A percentile compares a stretch with the other conserved stretches of the same genome.
phyloP scores from a whole-genome alignment of 2,329 filamentous ascomycete species.

The Tolypocladium album region DNA sequence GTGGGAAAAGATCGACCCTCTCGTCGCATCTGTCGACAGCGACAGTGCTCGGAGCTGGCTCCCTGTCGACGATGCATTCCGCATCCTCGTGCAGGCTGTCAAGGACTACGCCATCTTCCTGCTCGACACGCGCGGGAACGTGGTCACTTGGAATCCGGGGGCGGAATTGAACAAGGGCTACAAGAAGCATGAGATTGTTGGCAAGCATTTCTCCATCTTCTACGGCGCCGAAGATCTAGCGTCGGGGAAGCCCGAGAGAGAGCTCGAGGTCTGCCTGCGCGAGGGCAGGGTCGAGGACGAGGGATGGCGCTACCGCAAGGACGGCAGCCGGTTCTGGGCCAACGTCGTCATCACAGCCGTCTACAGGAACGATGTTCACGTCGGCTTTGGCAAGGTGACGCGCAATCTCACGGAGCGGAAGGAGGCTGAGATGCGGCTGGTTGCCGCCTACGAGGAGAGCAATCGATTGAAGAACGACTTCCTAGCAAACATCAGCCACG shows the following conservation, averaged over 20 bases:
- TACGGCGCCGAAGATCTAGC: constrained; percentile 40
- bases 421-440: constrained; percentile 41
- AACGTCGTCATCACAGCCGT: constrained; percentile 49
- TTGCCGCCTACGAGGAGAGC: constrained; percentile 49
- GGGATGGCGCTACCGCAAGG: constrained; percentile 47
- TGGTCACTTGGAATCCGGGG: constrained; percentile 48
- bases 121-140: constrained; percentile 42
- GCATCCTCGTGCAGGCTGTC: constrained; percentile 49
- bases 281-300: constrained; percentile 48
- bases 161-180: constrained; percentile 47
- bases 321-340: constrained; percentile 49
- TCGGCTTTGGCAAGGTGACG: constrained; percentile 50
- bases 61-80: constrained; percentile 43
- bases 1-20: constrained; percentile 15
- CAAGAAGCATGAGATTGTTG: constrained; percentile 40
- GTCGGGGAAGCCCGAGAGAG: constrained; percentile 36
- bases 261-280: constrained; percentile 39
- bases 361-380: constrained; percentile 37
- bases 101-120: constrained; percentile 55
- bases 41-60: constrained; percentile 14
- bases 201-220: constrained; percentile 46
- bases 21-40: constrained; percentile 1
- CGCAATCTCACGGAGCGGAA: constrained; percentile 46
- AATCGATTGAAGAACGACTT: constrained; percentile 53
- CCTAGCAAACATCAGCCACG: constrained; percentile 52